Conservation (phyloP, 495 filamentous ascomycete species). For the Talaromyces stipitatus region DNA sequence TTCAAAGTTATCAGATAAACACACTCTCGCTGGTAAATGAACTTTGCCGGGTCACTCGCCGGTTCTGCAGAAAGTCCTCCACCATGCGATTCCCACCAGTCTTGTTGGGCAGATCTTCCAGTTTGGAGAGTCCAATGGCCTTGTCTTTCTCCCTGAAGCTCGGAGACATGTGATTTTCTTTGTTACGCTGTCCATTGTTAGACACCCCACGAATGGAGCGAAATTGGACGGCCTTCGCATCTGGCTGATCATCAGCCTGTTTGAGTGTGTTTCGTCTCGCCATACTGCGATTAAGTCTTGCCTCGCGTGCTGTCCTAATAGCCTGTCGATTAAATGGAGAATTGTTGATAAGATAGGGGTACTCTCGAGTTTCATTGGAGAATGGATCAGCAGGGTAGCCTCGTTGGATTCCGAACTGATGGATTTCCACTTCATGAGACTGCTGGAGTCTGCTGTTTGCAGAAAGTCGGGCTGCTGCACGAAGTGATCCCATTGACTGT, state of each 20-base stretch:
- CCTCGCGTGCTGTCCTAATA: conserved; percentile 5
- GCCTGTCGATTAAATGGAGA: conserved; percentile 15
- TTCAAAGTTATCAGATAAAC: background rate
- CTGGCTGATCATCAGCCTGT: conserved; percentile 8
- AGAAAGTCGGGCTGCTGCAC: background rate
- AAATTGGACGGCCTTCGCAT: conserved; percentile 18
- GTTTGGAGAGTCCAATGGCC: conserved; percentile 14
- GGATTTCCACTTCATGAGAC: background rate
- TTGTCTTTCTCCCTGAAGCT: conserved; percentile 14
- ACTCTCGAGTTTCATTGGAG: conserved; percentile 24
- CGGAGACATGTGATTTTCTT: conserved; percentile 24
- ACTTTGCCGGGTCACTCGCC: conserved; percentile 20
- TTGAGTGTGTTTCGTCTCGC: background rate
- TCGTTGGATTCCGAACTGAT: conserved; percentile 21
- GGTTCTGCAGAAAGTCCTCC: conserved; percentile 50
- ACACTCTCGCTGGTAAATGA: background rate
- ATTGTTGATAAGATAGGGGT: conserved; percentile 25
- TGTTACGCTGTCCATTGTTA: conserved; percentile 19
- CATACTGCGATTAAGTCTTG: background rate
- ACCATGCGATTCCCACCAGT: conserved; percentile 53
- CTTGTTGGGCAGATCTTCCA: conserved; percentile 17
- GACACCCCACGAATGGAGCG: conserved; percentile 22
- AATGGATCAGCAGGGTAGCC: conserved; percentile 14
- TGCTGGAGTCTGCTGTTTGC: background rate
- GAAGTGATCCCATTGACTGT: conserved; percentile 12